Conservation (phyloP, 2,329 filamentous ascomycete species). For the Nemania sp. region DNA sequence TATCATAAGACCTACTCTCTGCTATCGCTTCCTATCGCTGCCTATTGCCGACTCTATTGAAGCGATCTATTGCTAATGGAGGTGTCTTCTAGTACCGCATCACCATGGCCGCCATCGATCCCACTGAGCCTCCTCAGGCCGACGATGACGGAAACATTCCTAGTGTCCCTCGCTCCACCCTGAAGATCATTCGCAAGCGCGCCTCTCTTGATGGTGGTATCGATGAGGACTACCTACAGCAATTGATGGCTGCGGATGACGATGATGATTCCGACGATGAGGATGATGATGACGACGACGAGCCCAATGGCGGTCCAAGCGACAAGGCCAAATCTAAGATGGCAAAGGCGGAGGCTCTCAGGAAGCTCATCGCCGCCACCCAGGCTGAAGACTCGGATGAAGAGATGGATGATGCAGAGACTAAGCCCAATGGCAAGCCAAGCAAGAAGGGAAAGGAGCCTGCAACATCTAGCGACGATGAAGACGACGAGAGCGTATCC, state of each 20-base stretch:
- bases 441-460: constrained; percentile 79
- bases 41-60: not conserved
- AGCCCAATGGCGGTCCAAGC: constrained; percentile 89
- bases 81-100: constrained; percentile 80
- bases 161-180: constrained; percentile 79
- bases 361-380: constrained; percentile 80
- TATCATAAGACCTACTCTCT: not conserved
- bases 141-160: constrained; percentile 72
- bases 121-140: constrained; percentile 77
- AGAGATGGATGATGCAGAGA: constrained; percentile 73
- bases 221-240: constrained; percentile 73
- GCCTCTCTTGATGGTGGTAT: constrained; percentile 71
- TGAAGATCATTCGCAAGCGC: constrained; percentile 88
- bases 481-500: constrained; percentile 67
- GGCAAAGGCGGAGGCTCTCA: constrained; percentile 80
- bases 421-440: constrained; percentile 69
- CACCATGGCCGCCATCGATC: constrained; percentile 98
- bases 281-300: constrained; percentile 78
- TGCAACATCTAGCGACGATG: constrained; percentile 60
- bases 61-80: constrained; percentile 46
- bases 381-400: constrained; percentile 72
- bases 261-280: constrained; percentile 58
- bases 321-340: constrained; percentile 92
- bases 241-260: constrained; percentile 62
- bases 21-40: not conserved